Percentiles rank a stretch among this genome's conserved stretches.
These are phyloP conservation scores for Margaritispora aquatica DNA, from an alignment of 495 filamentous ascomycete species.

Conservation along the genomic window DNA sequence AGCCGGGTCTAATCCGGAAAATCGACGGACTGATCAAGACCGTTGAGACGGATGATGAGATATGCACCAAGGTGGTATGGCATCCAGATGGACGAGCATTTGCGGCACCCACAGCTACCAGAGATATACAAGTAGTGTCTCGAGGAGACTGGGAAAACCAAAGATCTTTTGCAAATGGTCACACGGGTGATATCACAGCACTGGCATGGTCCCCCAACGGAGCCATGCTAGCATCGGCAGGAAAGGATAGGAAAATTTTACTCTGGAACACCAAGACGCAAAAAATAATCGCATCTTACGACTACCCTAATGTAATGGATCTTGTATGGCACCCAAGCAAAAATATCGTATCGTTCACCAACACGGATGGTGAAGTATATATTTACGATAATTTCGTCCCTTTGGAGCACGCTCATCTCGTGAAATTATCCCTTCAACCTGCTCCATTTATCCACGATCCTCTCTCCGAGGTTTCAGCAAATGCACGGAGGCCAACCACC, in stretches of 20 bases:
- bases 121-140: slow-evolving; percentile 83
- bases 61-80: slow-evolving; percentile 74
- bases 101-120: slow-evolving; percentile 72
- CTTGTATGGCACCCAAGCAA: slow-evolving; percentile 86
- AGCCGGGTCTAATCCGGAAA: slow-evolving; percentile 72
- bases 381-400: slow-evolving; percentile 79
- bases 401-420: slow-evolving; percentile 50
- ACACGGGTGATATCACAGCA: slow-evolving; percentile 81
- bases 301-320: slow-evolving; percentile 74
- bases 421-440: slow-evolving; percentile 55
- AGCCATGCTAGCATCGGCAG: slow-evolving; percentile 75
- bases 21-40: slow-evolving; percentile 79
- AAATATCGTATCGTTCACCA: slow-evolving; percentile 86
- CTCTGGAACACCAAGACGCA: slow-evolving; percentile 90
- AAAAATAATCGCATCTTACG: slow-evolving; percentile 62
- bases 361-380: slow-evolving; percentile 82
- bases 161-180: slow-evolving; percentile 66
- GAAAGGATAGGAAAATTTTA: slow-evolving; percentile 72
- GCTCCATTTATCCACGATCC: slow-evolving; percentile 85
- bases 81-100: slow-evolving; percentile 94
- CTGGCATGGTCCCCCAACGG: slow-evolving; percentile 93
- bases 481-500: slow-evolving; percentile 46
- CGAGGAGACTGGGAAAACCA: slow-evolving; percentile 82
- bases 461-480: slow-evolving; percentile 62
- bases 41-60: slow-evolving; percentile 71